Evolutionary conservation across 208 protist species (phyloP), one percentile per base, ranked within the genome.

Genomic region (Polymyxa betae): DNA sequence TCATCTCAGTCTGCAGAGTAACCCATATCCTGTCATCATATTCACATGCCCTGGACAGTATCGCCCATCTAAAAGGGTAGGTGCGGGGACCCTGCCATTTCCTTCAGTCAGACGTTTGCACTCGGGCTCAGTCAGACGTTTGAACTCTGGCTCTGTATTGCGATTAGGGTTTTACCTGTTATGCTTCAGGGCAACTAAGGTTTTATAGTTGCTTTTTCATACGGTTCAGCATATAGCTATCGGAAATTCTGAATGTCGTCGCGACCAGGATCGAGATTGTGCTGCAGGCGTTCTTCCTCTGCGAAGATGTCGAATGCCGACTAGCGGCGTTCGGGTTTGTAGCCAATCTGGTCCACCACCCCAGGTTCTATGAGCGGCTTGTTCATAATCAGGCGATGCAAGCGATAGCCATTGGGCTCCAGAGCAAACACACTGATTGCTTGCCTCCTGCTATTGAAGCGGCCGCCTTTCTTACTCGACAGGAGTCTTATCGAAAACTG

Each of bases 261-360:
- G 5, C n/a, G n/a, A n/a, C n/a, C 49, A 60, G 49, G 12, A 82
- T 82, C 5, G 72, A 82, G 72, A 82, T 82, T 43, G 72, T 82
- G 5, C 72, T 82, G 5, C 72, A 82, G n/a, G 5, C 72, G 72
- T 82, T 82, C n/a, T 82, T 82, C n/a, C 72, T 82, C 5, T 82
- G 72, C 72, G 72, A 82, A 12, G 5, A 82, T 43, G 40, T 82
- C 72, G 72, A 82, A 43, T 82, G 72, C n/a, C 72, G 72, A 35
- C n/a, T 82, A 43, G 72, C 72, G 16, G 72, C 72, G 5, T n/a
- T 82, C 5, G 72, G 72, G 5, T 82, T 82, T n/a, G n/a, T 82
- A 20, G 72, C 72, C n/a, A 82, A 82, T 43, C 72, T 82, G 72
- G 72, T 35, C 16, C 72, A 82, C n/a, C 40, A 82, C n/a, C 72